Conservation (phyloP, 2,329 filamentous ascomycete species). For the Dactylellina leptospora region DNA sequence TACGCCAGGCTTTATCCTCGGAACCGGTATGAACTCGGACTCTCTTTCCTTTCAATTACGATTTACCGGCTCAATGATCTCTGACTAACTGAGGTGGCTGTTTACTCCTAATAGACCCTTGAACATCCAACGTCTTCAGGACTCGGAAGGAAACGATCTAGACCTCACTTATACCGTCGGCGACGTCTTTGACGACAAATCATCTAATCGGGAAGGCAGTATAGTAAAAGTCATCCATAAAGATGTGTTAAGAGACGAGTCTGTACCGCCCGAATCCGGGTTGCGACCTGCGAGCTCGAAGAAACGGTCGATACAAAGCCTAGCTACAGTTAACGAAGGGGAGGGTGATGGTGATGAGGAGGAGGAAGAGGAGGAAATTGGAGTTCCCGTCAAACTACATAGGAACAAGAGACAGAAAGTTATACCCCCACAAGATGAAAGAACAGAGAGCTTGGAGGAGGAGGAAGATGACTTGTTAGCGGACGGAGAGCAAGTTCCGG, state of each 20-base stretch:
- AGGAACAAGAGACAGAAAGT: slow-evolving; percentile 27
- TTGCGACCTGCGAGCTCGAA: slow-evolving; percentile 49
- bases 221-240: slow-evolving; percentile 56
- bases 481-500: slow-evolving; percentile 24
- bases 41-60: not conserved
- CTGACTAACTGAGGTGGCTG: not conserved
- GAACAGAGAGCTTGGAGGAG: slow-evolving; percentile 15
- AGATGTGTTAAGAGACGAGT: slow-evolving; percentile 53
- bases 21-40: slow-evolving; percentile 51
- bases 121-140: slow-evolving; percentile 55
- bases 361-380: slow-evolving; percentile 48
- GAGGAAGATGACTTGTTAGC: slow-evolving; percentile 12
- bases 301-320: slow-evolving; percentile 35
- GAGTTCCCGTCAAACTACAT: slow-evolving; percentile 31
- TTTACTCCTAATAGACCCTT: slow-evolving; percentile 44
- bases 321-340: slow-evolving; percentile 36
- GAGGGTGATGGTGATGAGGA: slow-evolving; percentile 52
- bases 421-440: not conserved
- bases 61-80: not conserved
- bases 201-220: slow-evolving; percentile 52
- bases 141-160: slow-evolving; percentile 56
- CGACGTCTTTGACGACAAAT: slow-evolving; percentile 57
- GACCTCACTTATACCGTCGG: slow-evolving; percentile 55
- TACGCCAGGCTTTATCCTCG: slow-evolving; percentile 56
- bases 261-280: slow-evolving; percentile 56